Evolutionary conservation across 148 eudicot genomes (phyloP).

Genomic region (Heliamphora exappendiculata): DNA sequence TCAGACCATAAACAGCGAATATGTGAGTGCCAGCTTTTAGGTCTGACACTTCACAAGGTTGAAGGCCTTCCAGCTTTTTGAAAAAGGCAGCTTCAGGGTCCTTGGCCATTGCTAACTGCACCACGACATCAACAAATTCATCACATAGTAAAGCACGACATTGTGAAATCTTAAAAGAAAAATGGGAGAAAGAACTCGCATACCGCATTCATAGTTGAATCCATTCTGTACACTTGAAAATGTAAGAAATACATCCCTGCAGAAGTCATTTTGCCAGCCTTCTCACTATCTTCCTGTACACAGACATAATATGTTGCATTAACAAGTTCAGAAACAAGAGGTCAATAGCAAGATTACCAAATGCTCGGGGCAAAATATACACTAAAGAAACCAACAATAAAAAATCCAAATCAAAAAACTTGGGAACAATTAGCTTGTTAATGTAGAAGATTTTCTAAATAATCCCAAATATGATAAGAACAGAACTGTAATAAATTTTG

Average conservation of each 20-base stretch:
- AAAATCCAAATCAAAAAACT: background rate
- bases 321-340: slow-evolving; percentile 1
- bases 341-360: slow-evolving; percentile 7
- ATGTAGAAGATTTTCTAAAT: background rate
- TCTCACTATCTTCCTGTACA: slow-evolving; percentile 94
- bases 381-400: background rate
- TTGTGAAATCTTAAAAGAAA: background rate
- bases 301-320: slow-evolving; percentile 5
- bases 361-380: background rate
- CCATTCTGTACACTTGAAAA: slow-evolving; percentile 98
- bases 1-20: slow-evolving; percentile 92
- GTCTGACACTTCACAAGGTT: slow-evolving; percentile 94
- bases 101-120: slow-evolving; percentile 96
- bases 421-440: background rate
- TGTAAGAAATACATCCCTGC: slow-evolving; percentile 99
- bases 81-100: slow-evolving; percentile 99
- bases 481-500: background rate
- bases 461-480: background rate
- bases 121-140: slow-evolving; percentile 11
- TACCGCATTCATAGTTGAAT: slow-evolving; percentile 88
- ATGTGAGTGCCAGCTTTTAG: slow-evolving; percentile 94
- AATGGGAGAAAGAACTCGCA: background rate
- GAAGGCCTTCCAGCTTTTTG: slow-evolving; percentile 94
- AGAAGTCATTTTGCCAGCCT: slow-evolving; percentile 85
- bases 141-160: background rate